These are phyloP conservation scores for Eremochloa ophiuroides DNA, from an alignment of 176 grass and related monocot species.

Conservation along the genomic window DNA sequence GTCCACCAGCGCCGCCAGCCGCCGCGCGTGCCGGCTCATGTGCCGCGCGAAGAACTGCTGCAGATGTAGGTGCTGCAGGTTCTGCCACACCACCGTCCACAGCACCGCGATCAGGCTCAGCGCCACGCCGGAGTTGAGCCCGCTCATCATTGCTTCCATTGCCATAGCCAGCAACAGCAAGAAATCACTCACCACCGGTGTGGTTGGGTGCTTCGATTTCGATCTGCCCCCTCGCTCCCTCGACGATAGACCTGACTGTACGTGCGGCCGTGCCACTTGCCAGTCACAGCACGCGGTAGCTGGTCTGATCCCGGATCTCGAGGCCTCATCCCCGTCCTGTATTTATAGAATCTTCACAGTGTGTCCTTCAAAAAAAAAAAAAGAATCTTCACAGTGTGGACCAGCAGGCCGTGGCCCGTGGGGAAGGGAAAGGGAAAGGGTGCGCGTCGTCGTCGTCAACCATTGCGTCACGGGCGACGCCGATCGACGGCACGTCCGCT, in stretches of 20 bases:
- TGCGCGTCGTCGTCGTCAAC: neutral
- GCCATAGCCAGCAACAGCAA: neutral
- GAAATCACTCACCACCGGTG: neutral
- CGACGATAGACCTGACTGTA: no score
- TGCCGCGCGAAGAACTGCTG: slow-evolving; percentile 27
- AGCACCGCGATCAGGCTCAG: slow-evolving; percentile 38
- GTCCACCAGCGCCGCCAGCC: slow-evolving; percentile 38
- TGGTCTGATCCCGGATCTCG: neutral
- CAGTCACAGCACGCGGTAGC: neutral
- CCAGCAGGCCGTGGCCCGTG: neutral
- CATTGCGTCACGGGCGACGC: neutral
- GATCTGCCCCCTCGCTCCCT: neutral
- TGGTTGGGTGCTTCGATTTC: neutral
- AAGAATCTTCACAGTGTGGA: neutral
- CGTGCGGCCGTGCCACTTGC: neutral
- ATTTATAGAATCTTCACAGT: neutral
- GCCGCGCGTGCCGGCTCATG: slow-evolving; percentile 22
- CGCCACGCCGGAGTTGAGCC: slow-evolving; percentile 41
- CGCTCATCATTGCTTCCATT: neutral
- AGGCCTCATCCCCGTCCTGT: neutral
- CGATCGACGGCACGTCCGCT: neutral
- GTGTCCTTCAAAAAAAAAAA: no score
- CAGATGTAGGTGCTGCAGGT: slow-evolving; percentile 46
- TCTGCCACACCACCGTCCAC: slow-evolving; percentile 48
- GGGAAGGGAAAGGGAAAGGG: no score